A percentile compares a stretch with the other conserved stretches of the same genome.
Evolutionary conservation across 805 yeast genomes (phyloP).

Genomic region (Sugiyamaella marilandica): DNA sequence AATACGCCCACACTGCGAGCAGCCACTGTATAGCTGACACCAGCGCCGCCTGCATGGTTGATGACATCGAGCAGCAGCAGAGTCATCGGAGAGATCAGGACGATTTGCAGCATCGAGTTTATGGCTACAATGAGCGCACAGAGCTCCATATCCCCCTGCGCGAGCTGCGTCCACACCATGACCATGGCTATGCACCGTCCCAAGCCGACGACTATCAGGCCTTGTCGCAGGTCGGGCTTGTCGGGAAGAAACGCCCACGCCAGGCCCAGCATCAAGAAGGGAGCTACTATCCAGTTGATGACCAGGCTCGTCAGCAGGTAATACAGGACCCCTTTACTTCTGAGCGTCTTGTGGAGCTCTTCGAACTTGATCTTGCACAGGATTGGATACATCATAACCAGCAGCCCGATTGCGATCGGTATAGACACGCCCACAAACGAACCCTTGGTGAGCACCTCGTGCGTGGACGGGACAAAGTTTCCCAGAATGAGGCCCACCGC

Average conservation of each 20-base stretch:
- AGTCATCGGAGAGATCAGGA: slow-evolving; percentile 50
- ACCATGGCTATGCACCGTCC: slow-evolving; percentile 65
- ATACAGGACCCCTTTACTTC: slow-evolving; percentile 23
- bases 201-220: slow-evolving; percentile 55
- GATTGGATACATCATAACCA: slow-evolving; percentile 56
- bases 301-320: slow-evolving; percentile 39
- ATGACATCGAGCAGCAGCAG: slow-evolving; percentile 45
- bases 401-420: slow-evolving; percentile 41
- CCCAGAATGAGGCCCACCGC: slow-evolving; percentile 25
- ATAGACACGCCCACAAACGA: slow-evolving; percentile 25
- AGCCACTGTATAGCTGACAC: slow-evolving; percentile 37
- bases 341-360: slow-evolving; percentile 31
- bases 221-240: slow-evolving; percentile 45
- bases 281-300: slow-evolving; percentile 54
- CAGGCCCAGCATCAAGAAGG: slow-evolving; percentile 48
- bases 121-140: slow-evolving; percentile 51
- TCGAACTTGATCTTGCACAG: slow-evolving; percentile 54
- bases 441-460: slow-evolving; percentile 16
- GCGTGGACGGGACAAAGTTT: slow-evolving; percentile 23
- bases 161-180: slow-evolving; percentile 51
- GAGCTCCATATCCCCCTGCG: slow-evolving; percentile 46
- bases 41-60: slow-evolving; percentile 23
- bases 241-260: slow-evolving; percentile 51
- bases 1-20: slow-evolving; percentile 49
- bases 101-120: slow-evolving; percentile 48